A percentile compares a stretch with the other conserved stretches of the same genome.
phyloP scores from a whole-genome alignment of 2,329 filamentous ascomycete genomes.

The Epichloe bromicola region DNA sequence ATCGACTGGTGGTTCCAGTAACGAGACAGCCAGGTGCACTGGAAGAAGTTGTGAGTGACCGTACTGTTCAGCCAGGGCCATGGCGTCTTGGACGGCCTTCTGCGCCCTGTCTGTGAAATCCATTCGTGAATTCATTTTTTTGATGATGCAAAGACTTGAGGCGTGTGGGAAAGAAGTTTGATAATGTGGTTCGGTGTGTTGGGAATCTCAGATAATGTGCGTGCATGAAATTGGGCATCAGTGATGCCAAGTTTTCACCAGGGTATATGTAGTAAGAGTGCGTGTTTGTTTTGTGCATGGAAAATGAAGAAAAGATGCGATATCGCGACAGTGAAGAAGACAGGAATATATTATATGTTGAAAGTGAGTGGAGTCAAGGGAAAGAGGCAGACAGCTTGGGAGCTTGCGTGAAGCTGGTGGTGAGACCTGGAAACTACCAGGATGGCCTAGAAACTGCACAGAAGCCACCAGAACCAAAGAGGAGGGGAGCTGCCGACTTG shows the following conservation, averaged over 20 bases:
- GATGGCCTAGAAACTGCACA: conserved; percentile 14
- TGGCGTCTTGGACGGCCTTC: conserved; percentile 80
- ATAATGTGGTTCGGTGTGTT: not conserved
- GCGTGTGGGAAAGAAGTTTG: not conserved
- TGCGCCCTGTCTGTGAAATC: conserved; percentile 90
- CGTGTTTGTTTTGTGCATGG: not conserved
- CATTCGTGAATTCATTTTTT: conserved; percentile 61
- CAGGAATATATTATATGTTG: conserved; percentile 2
- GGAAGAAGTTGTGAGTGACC: conserved; percentile 83
- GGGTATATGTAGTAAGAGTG: not conserved
- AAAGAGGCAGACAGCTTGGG: not conserved
- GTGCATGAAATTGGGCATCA: conserved; percentile 3
- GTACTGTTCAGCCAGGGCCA: conserved; percentile 78
- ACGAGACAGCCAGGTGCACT: conserved; percentile 73
- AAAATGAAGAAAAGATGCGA: not conserved
- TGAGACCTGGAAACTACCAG: conserved; percentile 10
- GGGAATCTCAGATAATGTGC: not conserved
- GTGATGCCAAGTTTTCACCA: not conserved
- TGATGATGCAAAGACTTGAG: not conserved
- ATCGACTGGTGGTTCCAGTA: conserved; percentile 64
- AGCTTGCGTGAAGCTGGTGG: conserved; percentile 1
- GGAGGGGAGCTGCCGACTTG: conserved; percentile 12
- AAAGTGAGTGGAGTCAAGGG: not conserved
- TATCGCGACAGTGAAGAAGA: not conserved
- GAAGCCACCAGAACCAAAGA: conserved; percentile 19